Conservation (phyloP, 1,284 basidiomycete genomes). For the Ustilago shanxiensis region DNA sequence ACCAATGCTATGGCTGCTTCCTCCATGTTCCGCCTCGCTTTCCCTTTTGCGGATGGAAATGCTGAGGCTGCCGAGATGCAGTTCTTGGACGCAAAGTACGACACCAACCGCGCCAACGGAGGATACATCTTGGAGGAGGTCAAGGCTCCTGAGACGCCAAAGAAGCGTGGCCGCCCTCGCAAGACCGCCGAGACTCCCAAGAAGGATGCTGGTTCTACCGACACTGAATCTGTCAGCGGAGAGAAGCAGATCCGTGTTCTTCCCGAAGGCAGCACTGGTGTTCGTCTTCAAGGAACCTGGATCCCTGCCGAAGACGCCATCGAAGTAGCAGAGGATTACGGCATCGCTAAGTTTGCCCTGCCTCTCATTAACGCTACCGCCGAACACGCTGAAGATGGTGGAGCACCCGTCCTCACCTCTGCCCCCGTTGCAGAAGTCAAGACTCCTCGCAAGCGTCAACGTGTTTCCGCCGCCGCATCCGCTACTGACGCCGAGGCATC, state of each 20-base stretch:
- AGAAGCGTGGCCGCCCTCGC: slow-evolving; percentile 56
- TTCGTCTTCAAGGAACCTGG: slow-evolving; percentile 88
- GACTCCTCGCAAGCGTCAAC: slow-evolving; percentile 50
- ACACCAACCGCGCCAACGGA: slow-evolving; percentile 85
- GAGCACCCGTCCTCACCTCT: slow-evolving; percentile 56
- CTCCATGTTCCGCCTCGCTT: slow-evolving; percentile 97
- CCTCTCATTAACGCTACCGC: slow-evolving; percentile 81
- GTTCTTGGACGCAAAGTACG: slow-evolving; percentile 84
- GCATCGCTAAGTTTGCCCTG: slow-evolving; percentile 76
- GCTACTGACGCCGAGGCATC: slow-evolving; percentile 36
- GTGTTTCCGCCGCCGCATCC: slow-evolving; percentile 38
- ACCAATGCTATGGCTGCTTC: slow-evolving; percentile 94
- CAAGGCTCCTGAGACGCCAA: slow-evolving; percentile 70
- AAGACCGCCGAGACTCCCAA: slow-evolving; percentile 46
- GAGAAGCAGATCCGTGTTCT: slow-evolving; percentile 48
- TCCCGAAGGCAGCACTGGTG: slow-evolving; percentile 65
- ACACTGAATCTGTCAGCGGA: slow-evolving; percentile 37
- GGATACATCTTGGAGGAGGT: slow-evolving; percentile 73
- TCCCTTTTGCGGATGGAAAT: slow-evolving; percentile 83
- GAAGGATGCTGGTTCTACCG: slow-evolving; percentile 33
- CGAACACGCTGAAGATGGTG: slow-evolving; percentile 74
- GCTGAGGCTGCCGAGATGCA: slow-evolving; percentile 86
- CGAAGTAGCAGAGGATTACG: slow-evolving; percentile 77
- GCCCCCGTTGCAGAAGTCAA: slow-evolving; percentile 38
- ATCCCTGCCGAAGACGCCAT: slow-evolving; percentile 81